Evolutionary conservation across 495 filamentous ascomycete genomes (phyloP).

Genomic region (Daldinia loculata): DNA sequence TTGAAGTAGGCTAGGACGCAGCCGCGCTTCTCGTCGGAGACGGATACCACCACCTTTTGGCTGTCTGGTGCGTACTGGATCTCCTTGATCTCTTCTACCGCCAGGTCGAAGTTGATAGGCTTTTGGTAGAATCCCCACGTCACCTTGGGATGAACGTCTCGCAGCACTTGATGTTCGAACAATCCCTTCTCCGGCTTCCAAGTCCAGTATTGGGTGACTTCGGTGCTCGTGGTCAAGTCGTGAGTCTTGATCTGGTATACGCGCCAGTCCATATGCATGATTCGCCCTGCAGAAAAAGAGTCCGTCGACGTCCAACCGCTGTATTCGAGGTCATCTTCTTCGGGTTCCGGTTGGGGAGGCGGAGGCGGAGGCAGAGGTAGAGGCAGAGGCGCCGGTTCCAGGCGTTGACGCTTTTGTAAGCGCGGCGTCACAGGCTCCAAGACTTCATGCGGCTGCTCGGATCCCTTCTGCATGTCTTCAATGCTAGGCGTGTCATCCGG

Average conservation of each 20-base stretch:
- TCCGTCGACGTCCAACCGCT: slow-evolving; percentile 57
- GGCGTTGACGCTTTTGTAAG: slow-evolving; percentile 40
- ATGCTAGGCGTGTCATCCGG: slow-evolving; percentile 31
- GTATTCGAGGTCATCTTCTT: slow-evolving; percentile 49
- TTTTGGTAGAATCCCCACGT: slow-evolving; percentile 58
- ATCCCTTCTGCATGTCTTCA: slow-evolving; percentile 29
- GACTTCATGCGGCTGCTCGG: slow-evolving; percentile 21
- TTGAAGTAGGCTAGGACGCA: slow-evolving; percentile 56
- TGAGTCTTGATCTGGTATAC: slow-evolving; percentile 57
- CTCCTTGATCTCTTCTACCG: slow-evolving; percentile 49
- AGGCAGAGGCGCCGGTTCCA: slow-evolving; percentile 15
- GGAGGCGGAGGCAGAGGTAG: background rate
- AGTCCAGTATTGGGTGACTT: slow-evolving; percentile 62
- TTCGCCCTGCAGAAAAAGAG: slow-evolving; percentile 50
- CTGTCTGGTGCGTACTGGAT: slow-evolving; percentile 47
- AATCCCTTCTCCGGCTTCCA: slow-evolving; percentile 48
- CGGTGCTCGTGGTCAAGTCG: slow-evolving; percentile 47
- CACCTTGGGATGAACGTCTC: slow-evolving; percentile 48
- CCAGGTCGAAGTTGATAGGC: slow-evolving; percentile 56
- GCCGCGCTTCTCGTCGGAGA: slow-evolving; percentile 42
- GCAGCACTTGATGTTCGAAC: slow-evolving; percentile 60
- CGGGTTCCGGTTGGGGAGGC: slow-evolving; percentile 16
- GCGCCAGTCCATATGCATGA: slow-evolving; percentile 56
- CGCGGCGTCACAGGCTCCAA: slow-evolving; percentile 42
- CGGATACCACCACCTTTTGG: slow-evolving; percentile 47